Conservation (phyloP, 345 rosid genomes). For the Syzygium aromaticum region DNA sequence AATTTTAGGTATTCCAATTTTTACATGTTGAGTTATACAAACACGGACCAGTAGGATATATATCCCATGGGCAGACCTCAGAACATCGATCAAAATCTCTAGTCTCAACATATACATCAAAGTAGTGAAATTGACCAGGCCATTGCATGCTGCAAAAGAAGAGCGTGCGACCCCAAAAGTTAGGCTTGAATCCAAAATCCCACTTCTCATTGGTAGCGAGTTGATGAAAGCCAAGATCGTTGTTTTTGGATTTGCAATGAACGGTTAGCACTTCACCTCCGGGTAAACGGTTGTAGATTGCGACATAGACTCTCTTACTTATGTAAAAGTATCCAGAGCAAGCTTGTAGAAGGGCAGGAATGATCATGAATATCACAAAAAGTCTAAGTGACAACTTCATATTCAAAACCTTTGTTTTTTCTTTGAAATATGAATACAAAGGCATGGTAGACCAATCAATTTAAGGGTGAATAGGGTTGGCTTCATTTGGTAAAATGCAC, state of each 20-base stretch:
- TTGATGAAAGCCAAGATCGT: background rate
- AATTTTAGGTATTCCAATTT: background rate
- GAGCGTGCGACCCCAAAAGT: background rate
- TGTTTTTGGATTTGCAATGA: constrained; percentile 1
- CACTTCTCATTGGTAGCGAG: background rate
- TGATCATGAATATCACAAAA: background rate
- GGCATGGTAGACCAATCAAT: background rate
- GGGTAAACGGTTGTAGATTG: background rate
- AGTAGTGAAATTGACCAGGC: background rate
- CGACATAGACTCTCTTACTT: background rate
- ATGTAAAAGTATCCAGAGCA: background rate
- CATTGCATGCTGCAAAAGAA: background rate
- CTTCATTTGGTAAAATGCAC: background rate
- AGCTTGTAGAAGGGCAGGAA: background rate
- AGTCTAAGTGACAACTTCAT: background rate
- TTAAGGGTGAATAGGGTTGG: background rate
- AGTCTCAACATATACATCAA: background rate
- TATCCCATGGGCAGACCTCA: background rate
- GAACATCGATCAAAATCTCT: background rate
- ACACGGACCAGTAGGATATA: background rate
- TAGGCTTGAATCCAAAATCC: background rate
- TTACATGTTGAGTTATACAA: background rate
- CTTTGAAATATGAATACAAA: background rate
- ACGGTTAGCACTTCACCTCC: background rate
- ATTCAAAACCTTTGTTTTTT: background rate